A percentile compares a stretch with the other conserved stretches of the same genome.
Evolutionary conservation across 2,329 filamentous ascomycete species (phyloP).

Genomic region (Exophiala viscosa): DNA sequence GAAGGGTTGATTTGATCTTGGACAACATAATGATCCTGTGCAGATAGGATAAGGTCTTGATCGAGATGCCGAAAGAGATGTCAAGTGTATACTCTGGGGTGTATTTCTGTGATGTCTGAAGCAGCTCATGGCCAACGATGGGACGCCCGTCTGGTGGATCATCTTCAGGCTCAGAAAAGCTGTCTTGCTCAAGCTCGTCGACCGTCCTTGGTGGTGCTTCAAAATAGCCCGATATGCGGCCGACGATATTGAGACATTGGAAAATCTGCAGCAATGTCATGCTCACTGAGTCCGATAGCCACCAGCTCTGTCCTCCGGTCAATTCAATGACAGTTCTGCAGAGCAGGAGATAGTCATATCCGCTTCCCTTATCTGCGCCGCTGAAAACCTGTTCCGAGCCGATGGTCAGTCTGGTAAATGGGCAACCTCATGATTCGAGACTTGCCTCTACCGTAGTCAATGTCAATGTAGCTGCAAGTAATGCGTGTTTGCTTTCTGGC

Average conservation of each 20-base stretch:
- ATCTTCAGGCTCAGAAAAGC: not conserved
- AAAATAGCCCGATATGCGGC: constrained; percentile 1
- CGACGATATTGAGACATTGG: constrained; percentile 4
- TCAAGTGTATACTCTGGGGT: constrained; percentile 3
- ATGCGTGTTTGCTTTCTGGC: not conserved
- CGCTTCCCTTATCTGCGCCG: not conserved
- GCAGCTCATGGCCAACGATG: not conserved
- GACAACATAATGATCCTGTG: constrained; percentile 1
- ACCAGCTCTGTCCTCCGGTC: constrained; percentile 2
- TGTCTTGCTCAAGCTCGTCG: no score
- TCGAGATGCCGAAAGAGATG: constrained; percentile 4
- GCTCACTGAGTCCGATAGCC: not conserved
- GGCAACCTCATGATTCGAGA: not conserved
- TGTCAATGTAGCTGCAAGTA: constrained; percentile 3
- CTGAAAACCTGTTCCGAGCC: constrained; percentile 2
- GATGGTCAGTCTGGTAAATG: not conserved
- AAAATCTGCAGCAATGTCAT: constrained; percentile 6
- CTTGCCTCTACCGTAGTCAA: constrained; percentile 5
- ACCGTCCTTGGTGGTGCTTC: not conserved
- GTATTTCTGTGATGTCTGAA: not conserved
- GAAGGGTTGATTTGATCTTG: not conserved
- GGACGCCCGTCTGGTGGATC: not conserved
- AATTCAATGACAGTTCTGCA: constrained; percentile 1
- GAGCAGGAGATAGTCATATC: constrained; percentile 3
- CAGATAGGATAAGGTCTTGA: constrained; percentile 5